These are phyloP conservation scores for Spergularia azorica DNA, from an alignment of 179 eudicot species.

Conservation along the genomic window DNA sequence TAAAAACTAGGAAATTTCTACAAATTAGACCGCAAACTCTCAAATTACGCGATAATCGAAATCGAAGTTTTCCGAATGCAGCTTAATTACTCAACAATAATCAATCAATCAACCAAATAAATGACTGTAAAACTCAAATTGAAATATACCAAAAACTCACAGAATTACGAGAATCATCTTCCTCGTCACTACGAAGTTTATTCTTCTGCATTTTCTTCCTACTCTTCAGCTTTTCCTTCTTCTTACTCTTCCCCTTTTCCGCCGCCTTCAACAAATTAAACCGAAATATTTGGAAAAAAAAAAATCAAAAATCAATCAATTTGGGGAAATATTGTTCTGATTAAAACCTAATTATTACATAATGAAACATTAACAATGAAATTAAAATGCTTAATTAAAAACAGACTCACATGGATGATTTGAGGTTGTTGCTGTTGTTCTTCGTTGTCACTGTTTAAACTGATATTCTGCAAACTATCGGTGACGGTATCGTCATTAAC, in stretches of 20 bases:
- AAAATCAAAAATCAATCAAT: not conserved
- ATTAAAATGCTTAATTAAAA: not conserved
- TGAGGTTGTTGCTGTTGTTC: conserved; percentile 16
- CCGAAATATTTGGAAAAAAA: no score
- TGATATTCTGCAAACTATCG: conserved; percentile 2
- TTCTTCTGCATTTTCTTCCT: not conserved
- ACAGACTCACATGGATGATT: conserved; percentile 25
- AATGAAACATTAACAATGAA: not conserved
- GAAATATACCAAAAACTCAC: conserved; percentile 2
- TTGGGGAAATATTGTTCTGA: not conserved
- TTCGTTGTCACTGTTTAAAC: not conserved
- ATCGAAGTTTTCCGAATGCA: no score
- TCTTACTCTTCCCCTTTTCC: not conserved
- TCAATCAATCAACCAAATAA: not conserved
- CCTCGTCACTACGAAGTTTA: not conserved
- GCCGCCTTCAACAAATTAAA: not conserved
- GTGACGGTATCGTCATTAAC: not conserved
- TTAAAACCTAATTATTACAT: not conserved
- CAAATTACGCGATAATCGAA: no score
- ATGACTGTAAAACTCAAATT: not conserved
- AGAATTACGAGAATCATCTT: not conserved
- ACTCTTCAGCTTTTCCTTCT: not conserved
- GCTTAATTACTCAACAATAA: no score
- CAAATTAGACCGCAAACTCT: no score
- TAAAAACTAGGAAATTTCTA: no score